Percentiles rank a stretch among this genome's conserved stretches.
Conservation (phyloP, 2,329 filamentous ascomycete genomes). For the Colletotrichum agaves region DNA sequence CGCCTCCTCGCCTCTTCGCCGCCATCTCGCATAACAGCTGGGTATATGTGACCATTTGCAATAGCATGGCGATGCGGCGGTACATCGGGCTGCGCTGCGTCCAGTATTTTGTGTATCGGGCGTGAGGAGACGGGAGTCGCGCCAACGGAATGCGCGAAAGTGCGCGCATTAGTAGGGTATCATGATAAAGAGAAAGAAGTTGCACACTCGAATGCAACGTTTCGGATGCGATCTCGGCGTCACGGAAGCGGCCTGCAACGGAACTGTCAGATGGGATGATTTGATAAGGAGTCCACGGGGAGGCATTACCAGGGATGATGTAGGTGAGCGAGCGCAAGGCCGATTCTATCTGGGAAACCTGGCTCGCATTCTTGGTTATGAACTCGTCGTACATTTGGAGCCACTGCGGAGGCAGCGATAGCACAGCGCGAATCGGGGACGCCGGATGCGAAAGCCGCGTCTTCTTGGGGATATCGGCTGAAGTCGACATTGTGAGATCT, state of each 20-base stretch:
- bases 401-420: conserved; percentile 73
- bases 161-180: conserved; percentile 78
- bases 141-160: conserved; percentile 68
- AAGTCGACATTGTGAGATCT: conserved; percentile 33
- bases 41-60: conserved; percentile 94
- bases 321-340: conserved; percentile 93
- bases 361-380: conserved; percentile 92
- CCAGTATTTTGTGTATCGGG: conserved; percentile 76
- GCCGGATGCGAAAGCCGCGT: conserved; percentile 30
- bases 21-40: conserved; percentile 98
- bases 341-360: conserved; percentile 95
- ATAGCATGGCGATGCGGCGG: conserved; percentile 79
- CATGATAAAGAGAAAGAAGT: conserved; percentile 92
- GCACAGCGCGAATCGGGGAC: conserved; percentile 43
- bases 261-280: background rate
- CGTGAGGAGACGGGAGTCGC: conserved; percentile 66
- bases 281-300: background rate
- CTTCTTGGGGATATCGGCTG: conserved; percentile 36
- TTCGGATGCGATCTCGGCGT: conserved; percentile 95
- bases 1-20: conserved; percentile 84
- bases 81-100: conserved; percentile 75
- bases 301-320: conserved; percentile 81
- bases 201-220: conserved; percentile 90
- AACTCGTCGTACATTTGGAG: conserved; percentile 84
- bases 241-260: conserved; percentile 79